phyloP scores from a whole-genome alignment of 2,329 filamentous ascomycete species.

The Aspergillus melleus region DNA sequence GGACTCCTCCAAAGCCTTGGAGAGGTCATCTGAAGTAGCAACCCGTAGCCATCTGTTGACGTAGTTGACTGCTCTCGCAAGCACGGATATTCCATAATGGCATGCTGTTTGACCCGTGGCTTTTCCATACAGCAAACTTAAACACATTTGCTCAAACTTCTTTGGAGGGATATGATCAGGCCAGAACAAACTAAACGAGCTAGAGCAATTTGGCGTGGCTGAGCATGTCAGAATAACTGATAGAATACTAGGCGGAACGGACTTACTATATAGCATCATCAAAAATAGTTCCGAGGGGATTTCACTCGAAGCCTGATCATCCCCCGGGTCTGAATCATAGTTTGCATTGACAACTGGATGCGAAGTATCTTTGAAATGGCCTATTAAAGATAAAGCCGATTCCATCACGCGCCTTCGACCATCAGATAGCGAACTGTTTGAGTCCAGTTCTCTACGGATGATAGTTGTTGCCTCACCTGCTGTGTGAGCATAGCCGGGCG shows the following conservation, averaged over 20 bases:
- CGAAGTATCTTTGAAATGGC: neutral
- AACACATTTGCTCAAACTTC: neutral
- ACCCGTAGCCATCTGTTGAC: neutral
- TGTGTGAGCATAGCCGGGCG: neutral
- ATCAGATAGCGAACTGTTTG: neutral
- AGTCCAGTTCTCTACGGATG: constrained; percentile 1
- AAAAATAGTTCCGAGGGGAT: neutral
- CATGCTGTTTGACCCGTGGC: neutral
- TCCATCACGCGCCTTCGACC: constrained; percentile 1
- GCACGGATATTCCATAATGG: neutral
- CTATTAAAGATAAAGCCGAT: neutral
- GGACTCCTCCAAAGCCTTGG: neutral
- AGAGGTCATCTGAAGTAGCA: neutral
- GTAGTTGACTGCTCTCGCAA: neutral
- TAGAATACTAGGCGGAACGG: neutral
- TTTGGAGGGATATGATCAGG: neutral
- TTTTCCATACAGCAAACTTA: neutral
- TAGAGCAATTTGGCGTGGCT: neutral
- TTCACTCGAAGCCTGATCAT: neutral
- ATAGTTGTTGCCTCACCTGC: neutral
- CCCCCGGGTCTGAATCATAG: neutral
- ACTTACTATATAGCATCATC: neutral
- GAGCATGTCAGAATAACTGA: neutral
- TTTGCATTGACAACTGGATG: neutral
- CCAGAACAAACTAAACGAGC: neutral